Percentiles rank a stretch among this genome's conserved stretches.
Evolutionary conservation across 2,329 filamentous ascomycete species (phyloP).

Genomic region (Chalaropsis ovoidea): DNA sequence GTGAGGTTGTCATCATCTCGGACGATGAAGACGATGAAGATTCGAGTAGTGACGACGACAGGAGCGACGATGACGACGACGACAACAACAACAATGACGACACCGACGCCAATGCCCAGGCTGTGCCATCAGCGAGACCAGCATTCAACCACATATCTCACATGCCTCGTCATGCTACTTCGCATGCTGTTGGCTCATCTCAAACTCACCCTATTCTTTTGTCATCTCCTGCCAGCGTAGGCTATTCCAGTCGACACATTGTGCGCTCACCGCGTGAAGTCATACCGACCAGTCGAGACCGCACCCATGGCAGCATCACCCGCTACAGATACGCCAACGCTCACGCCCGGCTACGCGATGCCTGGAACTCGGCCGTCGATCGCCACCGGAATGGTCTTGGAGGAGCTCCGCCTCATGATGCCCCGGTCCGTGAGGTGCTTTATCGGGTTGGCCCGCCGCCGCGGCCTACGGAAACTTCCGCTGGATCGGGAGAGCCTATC

Average conservation of each 20-base stretch:
- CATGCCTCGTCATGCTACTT: not conserved
- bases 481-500: not conserved
- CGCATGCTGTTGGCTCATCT: not conserved
- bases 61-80: slow-evolving; percentile 14
- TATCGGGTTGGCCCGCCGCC: slow-evolving; percentile 11
- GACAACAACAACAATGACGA: slow-evolving; percentile 8
- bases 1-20: slow-evolving; percentile 58
- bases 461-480: not conserved
- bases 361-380: slow-evolving; percentile 15
- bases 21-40: slow-evolving; percentile 44
- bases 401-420: not conserved
- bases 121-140: not conserved
- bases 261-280: slow-evolving; percentile 1
- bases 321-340: slow-evolving; percentile 3
- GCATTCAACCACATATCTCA: not conserved
- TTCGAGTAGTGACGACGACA: slow-evolving; percentile 29
- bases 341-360: not conserved
- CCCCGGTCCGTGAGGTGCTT: slow-evolving; percentile 4
- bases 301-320: not conserved
- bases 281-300: not conserved
- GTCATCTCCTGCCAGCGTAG: not conserved
- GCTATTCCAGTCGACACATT: not conserved
- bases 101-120: not conserved
- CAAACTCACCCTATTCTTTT: not conserved
- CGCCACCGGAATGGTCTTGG: slow-evolving; percentile 1